Conservation (phyloP, 768 basidiomycete species). For the Heimioporus sp. region DNA sequence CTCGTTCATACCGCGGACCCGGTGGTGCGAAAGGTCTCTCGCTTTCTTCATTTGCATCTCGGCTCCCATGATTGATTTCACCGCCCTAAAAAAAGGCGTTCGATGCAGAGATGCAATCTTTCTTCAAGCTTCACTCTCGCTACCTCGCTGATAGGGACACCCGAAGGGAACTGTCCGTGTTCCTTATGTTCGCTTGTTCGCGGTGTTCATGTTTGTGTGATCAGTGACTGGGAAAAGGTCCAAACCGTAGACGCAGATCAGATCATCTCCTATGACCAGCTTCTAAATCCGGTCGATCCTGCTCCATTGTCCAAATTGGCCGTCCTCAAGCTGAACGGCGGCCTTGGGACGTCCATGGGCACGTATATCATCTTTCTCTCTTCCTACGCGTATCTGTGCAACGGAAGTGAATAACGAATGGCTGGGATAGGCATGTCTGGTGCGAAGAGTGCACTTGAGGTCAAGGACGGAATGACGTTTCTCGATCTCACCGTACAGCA, state of each 20-base stretch:
- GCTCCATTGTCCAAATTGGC: conserved; percentile 87
- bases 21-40: conserved; percentile 52
- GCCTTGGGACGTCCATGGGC: conserved; percentile 90
- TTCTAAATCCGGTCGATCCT: conserved; percentile 57
- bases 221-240: conserved; percentile 87
- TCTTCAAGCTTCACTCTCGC: conserved; percentile 94
- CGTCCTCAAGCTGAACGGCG: conserved; percentile 94
- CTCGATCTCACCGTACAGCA: conserved; percentile 92
- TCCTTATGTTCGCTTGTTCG: conserved; percentile 6
- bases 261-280: conserved; percentile 77
- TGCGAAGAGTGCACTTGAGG: conserved; percentile 92
- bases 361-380: conserved; percentile 19
- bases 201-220: conserved; percentile 3
- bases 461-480: conserved; percentile 98
- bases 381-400: not conserved
- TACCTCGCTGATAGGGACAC: conserved; percentile 89
- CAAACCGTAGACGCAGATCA: conserved; percentile 83
- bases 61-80: conserved; percentile 29
- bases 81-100: conserved; percentile 51
- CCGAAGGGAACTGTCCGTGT: conserved; percentile 77
- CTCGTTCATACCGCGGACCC: conserved; percentile 63
- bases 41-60: conserved; percentile 24
- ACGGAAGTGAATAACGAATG: conserved; percentile 1
- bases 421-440: conserved; percentile 63
- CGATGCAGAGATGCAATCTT: conserved; percentile 94